Evolutionary conservation across 257 asterid species (phyloP).

Genomic region (Solanum pinnatisectum): DNA sequence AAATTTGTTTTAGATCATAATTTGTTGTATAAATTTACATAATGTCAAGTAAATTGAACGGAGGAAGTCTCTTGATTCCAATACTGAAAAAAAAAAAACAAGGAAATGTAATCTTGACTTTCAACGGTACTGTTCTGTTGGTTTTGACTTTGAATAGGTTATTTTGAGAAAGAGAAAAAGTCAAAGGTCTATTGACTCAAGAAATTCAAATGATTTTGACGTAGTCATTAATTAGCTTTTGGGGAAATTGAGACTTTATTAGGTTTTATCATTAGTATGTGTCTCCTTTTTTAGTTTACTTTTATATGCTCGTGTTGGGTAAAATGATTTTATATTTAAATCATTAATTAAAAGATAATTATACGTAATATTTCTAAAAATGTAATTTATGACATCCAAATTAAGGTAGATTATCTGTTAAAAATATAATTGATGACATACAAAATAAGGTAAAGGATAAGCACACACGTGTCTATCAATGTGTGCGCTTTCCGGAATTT

Average conservation of each 20-base stretch:
- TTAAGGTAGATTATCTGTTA: too few species aligned
- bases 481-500: too few species aligned
- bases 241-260: background rate
- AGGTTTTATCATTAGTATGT: background rate
- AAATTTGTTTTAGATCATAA: too few species aligned
- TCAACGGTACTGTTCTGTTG: background rate
- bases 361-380: background rate
- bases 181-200: background rate
- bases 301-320: background rate
- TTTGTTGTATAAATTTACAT: background rate
- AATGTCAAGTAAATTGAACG: background rate
- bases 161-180: background rate
- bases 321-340: background rate
- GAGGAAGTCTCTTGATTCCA: too few species aligned
- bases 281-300: background rate
- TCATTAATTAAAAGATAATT: background rate
- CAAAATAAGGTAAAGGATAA: background rate
- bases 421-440: background rate
- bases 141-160: background rate
- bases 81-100: background rate
- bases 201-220: background rate
- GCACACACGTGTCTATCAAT: too few species aligned
- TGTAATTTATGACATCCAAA: too few species aligned
- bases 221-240: background rate
- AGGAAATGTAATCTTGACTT: background rate